A percentile compares a stretch with the other conserved stretches of the same genome.
phyloP scores from a whole-genome alignment of 1,139 yeast genomes.

The Kodamaea sp. region DNA sequence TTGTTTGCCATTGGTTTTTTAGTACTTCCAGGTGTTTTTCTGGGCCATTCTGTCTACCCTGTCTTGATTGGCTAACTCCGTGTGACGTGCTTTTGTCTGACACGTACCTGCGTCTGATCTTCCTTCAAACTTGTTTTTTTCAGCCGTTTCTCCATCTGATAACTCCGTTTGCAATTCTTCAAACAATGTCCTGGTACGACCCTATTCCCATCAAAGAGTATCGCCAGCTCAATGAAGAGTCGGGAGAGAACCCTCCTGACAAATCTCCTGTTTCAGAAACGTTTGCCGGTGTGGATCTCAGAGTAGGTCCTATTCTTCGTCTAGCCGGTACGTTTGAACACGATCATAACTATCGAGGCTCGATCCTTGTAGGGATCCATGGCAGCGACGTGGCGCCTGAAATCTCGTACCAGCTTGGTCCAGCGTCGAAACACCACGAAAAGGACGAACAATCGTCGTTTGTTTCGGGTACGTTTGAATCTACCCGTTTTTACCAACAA shows the following conservation, averaged over 20 bases:
- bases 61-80: no score
- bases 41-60: no score
- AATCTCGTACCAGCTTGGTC: constrained; percentile 43
- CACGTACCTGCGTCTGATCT: no score
- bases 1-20: no score
- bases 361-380: constrained; percentile 61
- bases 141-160: no score
- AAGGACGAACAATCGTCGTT: constrained; percentile 1
- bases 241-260: constrained; percentile 28
- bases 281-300: constrained; percentile 38
- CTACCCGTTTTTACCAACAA: constrained; percentile 45
- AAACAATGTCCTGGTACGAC: no score
- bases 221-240: constrained; percentile 24
- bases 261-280: constrained; percentile 28
- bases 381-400: constrained; percentile 36
- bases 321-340: constrained; percentile 60
- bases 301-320: constrained; percentile 79
- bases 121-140: no score
- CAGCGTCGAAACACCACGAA: constrained; percentile 17
- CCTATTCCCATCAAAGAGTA: constrained; percentile 36
- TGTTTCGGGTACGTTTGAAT: constrained; percentile 34
- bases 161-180: no score
- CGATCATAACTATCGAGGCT: constrained; percentile 58
- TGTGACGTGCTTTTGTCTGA: no score
- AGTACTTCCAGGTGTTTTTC: no score